A percentile compares a stretch with the other conserved stretches of the same genome.
Evolutionary conservation across 495 filamentous ascomycete species (phyloP).

Genomic region (Venustampulla echinocandica): DNA sequence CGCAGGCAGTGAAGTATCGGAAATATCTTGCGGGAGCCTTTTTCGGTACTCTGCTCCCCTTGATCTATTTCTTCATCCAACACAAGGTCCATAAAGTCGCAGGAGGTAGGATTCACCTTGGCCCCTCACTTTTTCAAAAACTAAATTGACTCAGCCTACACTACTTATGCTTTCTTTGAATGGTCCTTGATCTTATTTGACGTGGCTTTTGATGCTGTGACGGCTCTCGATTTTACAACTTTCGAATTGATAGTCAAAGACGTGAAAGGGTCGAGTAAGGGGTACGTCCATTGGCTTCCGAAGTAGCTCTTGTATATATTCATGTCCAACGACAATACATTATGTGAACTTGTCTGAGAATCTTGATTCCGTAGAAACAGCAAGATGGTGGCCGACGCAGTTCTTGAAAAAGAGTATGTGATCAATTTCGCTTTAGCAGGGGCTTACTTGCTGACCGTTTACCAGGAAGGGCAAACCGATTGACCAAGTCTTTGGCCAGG

Average conservation of each 20-base stretch:
- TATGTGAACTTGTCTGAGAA: constrained; percentile 27
- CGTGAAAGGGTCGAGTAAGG: constrained; percentile 85
- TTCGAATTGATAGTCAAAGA: constrained; percentile 88
- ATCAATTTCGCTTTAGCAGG: background rate
- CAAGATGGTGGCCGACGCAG: constrained; percentile 56
- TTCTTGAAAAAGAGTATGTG: constrained; percentile 81
- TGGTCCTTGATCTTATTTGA: constrained; percentile 94
- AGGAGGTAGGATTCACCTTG: constrained; percentile 69
- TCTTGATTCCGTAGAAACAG: constrained; percentile 37
- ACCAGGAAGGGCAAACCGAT: constrained; percentile 69
- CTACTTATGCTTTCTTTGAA: constrained; percentile 97
- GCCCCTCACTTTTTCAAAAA: background rate
- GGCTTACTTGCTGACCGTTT: constrained; percentile 13
- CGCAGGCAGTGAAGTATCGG: constrained; percentile 75
- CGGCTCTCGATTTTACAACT: constrained; percentile 84
- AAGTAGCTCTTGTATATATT: constrained; percentile 44
- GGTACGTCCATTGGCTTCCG: constrained; percentile 98
- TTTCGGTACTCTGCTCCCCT: constrained; percentile 80
- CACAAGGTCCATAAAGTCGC: constrained; percentile 94
- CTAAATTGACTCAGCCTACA: constrained; percentile 61
- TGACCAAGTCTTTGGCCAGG: constrained; percentile 57
- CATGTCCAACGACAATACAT: constrained; percentile 27
- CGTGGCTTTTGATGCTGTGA: constrained; percentile 93
- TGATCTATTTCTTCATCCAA: constrained; percentile 97
- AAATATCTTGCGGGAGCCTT: constrained; percentile 79